These are phyloP conservation scores for Macroventuria anomochaeta DNA, from an alignment of 2,329 filamentous ascomycete species.

Conservation along the genomic window DNA sequence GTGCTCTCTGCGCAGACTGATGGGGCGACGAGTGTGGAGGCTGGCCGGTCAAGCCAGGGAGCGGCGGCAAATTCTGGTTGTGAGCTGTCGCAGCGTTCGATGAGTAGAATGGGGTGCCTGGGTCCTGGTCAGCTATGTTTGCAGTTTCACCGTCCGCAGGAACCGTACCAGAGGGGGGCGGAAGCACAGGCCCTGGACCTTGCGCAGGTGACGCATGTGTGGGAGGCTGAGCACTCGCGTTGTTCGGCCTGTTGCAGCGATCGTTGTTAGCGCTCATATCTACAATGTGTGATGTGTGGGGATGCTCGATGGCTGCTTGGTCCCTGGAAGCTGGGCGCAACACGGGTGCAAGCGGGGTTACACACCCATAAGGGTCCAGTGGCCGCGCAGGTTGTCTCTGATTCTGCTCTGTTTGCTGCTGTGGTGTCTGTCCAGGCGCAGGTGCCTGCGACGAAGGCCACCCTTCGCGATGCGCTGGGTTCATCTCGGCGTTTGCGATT, in stretches of 20 bases:
- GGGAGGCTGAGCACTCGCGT: slow-evolving; percentile 40
- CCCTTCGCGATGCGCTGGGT: slow-evolving; percentile 51
- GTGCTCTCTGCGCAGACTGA: slow-evolving; percentile 44
- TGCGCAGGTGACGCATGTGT: slow-evolving; percentile 47
- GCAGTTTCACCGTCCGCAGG: slow-evolving; percentile 12
- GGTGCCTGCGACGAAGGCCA: slow-evolving; percentile 55
- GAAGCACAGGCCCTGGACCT: slow-evolving; percentile 47
- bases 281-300: slow-evolving; percentile 18
- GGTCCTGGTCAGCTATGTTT: slow-evolving; percentile 24
- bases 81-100: slow-evolving; percentile 45
- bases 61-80: slow-evolving; percentile 53
- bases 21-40: slow-evolving; percentile 53
- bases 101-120: slow-evolving; percentile 50
- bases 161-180: slow-evolving; percentile 49
- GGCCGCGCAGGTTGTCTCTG: slow-evolving; percentile 44
- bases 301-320: slow-evolving; percentile 21
- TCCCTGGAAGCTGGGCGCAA: slow-evolving; percentile 25
- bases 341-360: slow-evolving; percentile 14
- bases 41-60: slow-evolving; percentile 53
- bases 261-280: slow-evolving; percentile 27
- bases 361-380: slow-evolving; percentile 47
- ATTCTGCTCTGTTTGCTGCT: slow-evolving; percentile 45
- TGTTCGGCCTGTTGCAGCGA: slow-evolving; percentile 36
- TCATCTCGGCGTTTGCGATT: slow-evolving; percentile 47
- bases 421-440: slow-evolving; percentile 51